Base-by-base conservation (phyloP, 78 protist species). In the Isochrysis galbana region DNA sequence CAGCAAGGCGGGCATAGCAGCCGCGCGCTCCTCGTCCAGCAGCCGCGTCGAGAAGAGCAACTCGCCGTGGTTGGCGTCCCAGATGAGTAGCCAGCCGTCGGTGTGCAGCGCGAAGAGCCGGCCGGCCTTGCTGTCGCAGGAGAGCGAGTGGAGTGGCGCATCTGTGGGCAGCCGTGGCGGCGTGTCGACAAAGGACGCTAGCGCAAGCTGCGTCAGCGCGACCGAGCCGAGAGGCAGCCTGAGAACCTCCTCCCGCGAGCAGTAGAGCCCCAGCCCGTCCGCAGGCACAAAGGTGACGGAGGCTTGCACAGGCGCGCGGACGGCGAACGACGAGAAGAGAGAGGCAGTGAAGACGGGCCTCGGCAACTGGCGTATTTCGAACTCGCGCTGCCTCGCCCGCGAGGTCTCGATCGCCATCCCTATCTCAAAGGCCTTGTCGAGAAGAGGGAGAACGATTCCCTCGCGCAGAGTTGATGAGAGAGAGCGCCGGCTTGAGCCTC, bases 31-130 rank as follows among this genome's bases (percentile, higher is more conserved):
- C 67, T 54, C n/a, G n/a, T 54, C 67, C 77, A 69, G 77, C 77
- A 69, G 32, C 77, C 34, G 77, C 77, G 32, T 22, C n/a, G n/a
- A n/a, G n/a, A n/a, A n/a, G n/a, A n/a, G n/a, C n/a, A 72, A 42
- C 82, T 72, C 82, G 82, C 82, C 82, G 42, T 72, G 44, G n/a
- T 42, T 38, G 32, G 82, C 42, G 82, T 42, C 82, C 82, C 82
- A 72, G 42, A 72, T 5, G 42, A 72, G 82, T 23, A 72, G 3
- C 42, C 36, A 25, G 82, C 82, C 82, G 82, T 72, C 82, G n/a
- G 82, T 36, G 42, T 72, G 82, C 36, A 72, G 82, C 44, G 82
- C 82, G 42, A 72, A 72, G 42, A 72, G n/a, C 46, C 82, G 82
- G 21, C n/a, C 82, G 42, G 82, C 5, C 32, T 2, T 23, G 21